phyloP scores from a whole-genome alignment of 2,329 filamentous ascomycete species.

The Colletotrichum siamense region DNA sequence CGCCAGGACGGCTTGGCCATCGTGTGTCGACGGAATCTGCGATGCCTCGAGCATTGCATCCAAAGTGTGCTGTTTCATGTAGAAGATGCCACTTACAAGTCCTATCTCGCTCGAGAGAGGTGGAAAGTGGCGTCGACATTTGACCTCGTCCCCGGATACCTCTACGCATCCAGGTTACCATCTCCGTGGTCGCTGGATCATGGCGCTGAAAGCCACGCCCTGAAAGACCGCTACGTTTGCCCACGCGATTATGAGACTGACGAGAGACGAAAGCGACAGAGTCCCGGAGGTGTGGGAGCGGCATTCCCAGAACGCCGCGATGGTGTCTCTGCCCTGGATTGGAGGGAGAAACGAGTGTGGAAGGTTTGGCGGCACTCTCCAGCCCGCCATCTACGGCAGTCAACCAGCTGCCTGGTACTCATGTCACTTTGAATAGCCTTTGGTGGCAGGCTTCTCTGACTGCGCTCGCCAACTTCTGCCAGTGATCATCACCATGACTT shows the following conservation, averaged over 20 bases:
- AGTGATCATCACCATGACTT: background rate
- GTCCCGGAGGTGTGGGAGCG: background rate
- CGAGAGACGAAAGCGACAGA: conserved; percentile 6
- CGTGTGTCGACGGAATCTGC: background rate
- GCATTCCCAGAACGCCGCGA: background rate
- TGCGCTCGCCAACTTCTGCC: background rate
- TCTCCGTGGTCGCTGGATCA: background rate
- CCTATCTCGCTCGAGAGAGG: background rate
- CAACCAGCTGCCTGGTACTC: background rate
- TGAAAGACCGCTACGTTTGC: background rate
- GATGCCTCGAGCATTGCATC: background rate
- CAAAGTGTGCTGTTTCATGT: conserved; percentile 17
- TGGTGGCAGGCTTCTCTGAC: background rate
- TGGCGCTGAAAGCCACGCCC: background rate
- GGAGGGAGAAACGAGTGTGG: conserved; percentile 16
- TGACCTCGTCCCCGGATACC: background rate
- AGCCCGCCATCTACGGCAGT: conserved; percentile 1
- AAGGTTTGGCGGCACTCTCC: conserved; percentile 9
- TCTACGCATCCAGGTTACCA: background rate
- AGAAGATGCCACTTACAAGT: conserved; percentile 1
- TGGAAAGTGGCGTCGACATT: background rate
- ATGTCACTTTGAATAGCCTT: background rate
- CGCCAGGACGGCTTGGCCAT: conserved; percentile 12
- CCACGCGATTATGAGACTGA: background rate
- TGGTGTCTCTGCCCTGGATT: conserved; percentile 4